Evolutionary conservation across 1,139 yeast genomes (phyloP), one percentile per base, ranked within the genome.

Genomic region (Blastobotrys illinoisensis): DNA sequence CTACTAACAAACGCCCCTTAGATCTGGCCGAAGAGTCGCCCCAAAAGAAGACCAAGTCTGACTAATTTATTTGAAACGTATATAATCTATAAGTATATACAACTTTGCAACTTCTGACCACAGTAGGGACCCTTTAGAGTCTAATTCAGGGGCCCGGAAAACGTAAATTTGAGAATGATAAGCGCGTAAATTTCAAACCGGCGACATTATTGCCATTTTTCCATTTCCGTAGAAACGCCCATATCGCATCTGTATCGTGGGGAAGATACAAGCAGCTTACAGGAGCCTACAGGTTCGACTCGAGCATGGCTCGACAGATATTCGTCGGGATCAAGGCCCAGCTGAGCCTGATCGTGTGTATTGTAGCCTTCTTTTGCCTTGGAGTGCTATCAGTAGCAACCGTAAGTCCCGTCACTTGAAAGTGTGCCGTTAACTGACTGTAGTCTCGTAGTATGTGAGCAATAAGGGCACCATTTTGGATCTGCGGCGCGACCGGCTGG

Each of bases 371-470:
- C 51, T 75, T 86, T 58, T 87, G 95, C 2, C 74, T 88, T 51
- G 76, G 86, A 47, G 81, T 86, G 5, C 70, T 88, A 49, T 90
- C 93, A 2, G 74, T 86, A 19, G 88, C 85, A 5, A 83, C 93
- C 2, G 95, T 65, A 61, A 46, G 68, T 58, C 7, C 21, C 9
- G 9, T 7, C 1, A 18, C 9, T n/a, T 3, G 7, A 19, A 36
- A 20, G n/a, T 6, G n/a, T 14, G 13, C n/a, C n/a, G n/a, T 14
- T n/a, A 20, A 23, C 21, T 26, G 24, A 46, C 26, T n/a, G 20
- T 23, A 40, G 50, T 14, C n/a, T n/a, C n/a, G 9, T 21, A 62
- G 64, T 64, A 58, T 51, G 60, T 88, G 47, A 61, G 87, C 69
- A 88, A 86, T 66, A 81, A 89, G 16, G 69, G 74, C 14, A 85